Conservation (phyloP, 2,329 filamentous ascomycete genomes). For the Aspergillus eucalypticola region DNA sequence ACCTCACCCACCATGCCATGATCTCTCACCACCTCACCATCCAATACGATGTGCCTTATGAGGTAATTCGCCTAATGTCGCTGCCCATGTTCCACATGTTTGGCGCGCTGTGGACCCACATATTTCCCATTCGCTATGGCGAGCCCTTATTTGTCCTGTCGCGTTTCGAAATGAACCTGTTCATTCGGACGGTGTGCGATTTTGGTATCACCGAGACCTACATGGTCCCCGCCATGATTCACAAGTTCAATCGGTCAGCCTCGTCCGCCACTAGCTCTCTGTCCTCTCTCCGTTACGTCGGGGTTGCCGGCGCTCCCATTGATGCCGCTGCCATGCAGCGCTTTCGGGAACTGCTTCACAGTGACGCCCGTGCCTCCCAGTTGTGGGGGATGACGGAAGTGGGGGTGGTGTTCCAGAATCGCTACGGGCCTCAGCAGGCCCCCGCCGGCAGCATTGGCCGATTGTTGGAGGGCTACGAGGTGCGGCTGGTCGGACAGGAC, state of each 20-base stretch:
- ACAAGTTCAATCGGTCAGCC: conserved; percentile 35
- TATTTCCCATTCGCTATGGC: conserved; percentile 50
- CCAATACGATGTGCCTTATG: conserved; percentile 43
- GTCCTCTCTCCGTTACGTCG: conserved; percentile 46
- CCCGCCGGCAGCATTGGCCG: conserved; percentile 51
- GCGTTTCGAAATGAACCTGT: conserved; percentile 46
- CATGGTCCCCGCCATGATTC: conserved; percentile 50
- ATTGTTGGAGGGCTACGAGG: conserved; percentile 43
- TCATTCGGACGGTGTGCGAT: conserved; percentile 41
- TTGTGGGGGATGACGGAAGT: conserved; percentile 60
- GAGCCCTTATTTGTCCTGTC: conserved; percentile 51
- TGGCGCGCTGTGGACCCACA: conserved; percentile 48
- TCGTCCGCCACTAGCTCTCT: conserved; percentile 34
- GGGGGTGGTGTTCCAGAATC: conserved; percentile 48
- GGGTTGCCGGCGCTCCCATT: conserved; percentile 54
- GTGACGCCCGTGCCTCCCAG: conserved; percentile 46
- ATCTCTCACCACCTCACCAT: conserved; percentile 52
- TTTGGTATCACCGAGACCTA: conserved; percentile 52
- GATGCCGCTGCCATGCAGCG: conserved; percentile 43
- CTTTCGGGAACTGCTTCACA: conserved; percentile 44
- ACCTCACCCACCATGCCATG: conserved; percentile 60
- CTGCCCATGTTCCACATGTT: conserved; percentile 58
- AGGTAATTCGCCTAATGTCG: conserved; percentile 49
- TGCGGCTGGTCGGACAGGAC: conserved; percentile 38
- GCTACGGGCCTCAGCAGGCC: conserved; percentile 40